A percentile compares a stretch with the other conserved stretches of the same genome.
Evolutionary conservation across 2,329 filamentous ascomycete genomes (phyloP).

Genomic region (Xylariaceae sp.): DNA sequence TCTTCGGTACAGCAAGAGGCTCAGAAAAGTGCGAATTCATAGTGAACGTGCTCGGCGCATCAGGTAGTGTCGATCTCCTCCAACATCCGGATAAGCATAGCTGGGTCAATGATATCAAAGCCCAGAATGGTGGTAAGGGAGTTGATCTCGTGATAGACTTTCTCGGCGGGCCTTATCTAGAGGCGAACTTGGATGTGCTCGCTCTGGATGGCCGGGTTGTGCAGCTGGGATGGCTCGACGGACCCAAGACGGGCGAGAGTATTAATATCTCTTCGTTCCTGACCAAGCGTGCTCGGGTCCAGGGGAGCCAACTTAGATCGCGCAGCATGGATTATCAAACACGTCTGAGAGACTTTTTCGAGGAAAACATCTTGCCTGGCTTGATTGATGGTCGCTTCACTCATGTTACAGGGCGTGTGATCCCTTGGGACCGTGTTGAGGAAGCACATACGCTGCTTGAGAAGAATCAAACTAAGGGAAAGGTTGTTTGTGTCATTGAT

Average conservation of each 20-base stretch:
- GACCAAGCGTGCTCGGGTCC: conserved; percentile 6
- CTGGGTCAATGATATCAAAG: conserved; percentile 2
- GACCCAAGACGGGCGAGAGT: neutral
- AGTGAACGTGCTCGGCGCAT: conserved; percentile 1
- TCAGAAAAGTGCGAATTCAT: conserved; percentile 4
- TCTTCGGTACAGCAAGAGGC: conserved; percentile 1
- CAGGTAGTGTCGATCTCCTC: neutral
- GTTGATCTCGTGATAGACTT: conserved; percentile 8
- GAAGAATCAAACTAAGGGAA: conserved; percentile 6
- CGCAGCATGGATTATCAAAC: conserved; percentile 5
- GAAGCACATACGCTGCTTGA: conserved; percentile 5
- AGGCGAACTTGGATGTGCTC: conserved; percentile 6
- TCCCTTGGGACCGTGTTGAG: conserved; percentile 4
- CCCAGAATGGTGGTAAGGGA: conserved; percentile 2
- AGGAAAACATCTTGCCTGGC: too few relatives aligned
- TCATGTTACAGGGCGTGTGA: conserved; percentile 3
- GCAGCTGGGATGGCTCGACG: conserved; percentile 7
- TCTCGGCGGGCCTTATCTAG: conserved; percentile 3
- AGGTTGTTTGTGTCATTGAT: conserved; percentile 3
- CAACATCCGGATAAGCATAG: conserved; percentile 2
- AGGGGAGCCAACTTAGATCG: conserved; percentile 7
- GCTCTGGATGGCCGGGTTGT: conserved; percentile 5
- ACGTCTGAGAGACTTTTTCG: too few relatives aligned
- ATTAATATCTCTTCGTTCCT: conserved; percentile 4
- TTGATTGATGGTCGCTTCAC: conserved; percentile 4